A percentile compares a stretch with the other conserved stretches of the same genome.
phyloP scores from a whole-genome alignment of 805 yeast species.

The Wickerhamiella lipophila region DNA sequence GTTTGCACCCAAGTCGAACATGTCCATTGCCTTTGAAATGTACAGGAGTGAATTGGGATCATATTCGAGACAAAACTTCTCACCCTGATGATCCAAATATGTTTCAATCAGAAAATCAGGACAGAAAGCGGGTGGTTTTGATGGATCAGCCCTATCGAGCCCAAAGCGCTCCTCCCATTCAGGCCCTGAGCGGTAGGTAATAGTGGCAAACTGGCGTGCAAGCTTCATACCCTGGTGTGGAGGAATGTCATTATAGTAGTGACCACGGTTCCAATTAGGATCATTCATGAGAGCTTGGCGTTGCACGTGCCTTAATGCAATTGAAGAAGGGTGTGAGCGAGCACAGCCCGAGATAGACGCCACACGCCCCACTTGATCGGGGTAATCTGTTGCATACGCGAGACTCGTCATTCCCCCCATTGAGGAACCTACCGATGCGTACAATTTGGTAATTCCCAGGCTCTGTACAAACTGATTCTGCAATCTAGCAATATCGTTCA shows the following conservation, averaged over 20 bases:
- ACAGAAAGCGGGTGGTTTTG: constrained; percentile 70
- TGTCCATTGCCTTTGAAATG: constrained; percentile 87
- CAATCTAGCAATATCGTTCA: constrained; percentile 84
- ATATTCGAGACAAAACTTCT: constrained; percentile 79
- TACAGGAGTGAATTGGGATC: constrained; percentile 84
- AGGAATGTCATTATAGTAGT: constrained; percentile 63
- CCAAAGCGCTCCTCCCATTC: constrained; percentile 95
- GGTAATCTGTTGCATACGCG: constrained; percentile 75
- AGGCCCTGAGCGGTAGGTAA: constrained; percentile 89
- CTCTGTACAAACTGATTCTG: constrained; percentile 60
- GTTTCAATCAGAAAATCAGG: constrained; percentile 91
- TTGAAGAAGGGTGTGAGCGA: constrained; percentile 84
- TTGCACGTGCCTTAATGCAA: constrained; percentile 87
- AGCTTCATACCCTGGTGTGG: constrained; percentile 94
- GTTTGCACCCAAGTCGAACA: constrained; percentile 59
- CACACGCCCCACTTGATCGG: constrained; percentile 58
- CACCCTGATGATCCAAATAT: constrained; percentile 88
- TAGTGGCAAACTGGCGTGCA: constrained; percentile 87
- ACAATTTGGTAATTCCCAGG: constrained; percentile 49
- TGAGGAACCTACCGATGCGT: constrained; percentile 78
- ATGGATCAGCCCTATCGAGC: constrained; percentile 70
- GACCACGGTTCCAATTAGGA: constrained; percentile 88
- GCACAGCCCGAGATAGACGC: constrained; percentile 87
- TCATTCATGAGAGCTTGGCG: constrained; percentile 90
- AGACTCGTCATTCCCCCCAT: constrained; percentile 99